Percentiles rank a stretch among this genome's conserved stretches.
Evolutionary conservation across 1,284 basidiomycete species (phyloP).

Genomic region (Limonomyces culmigenus): DNA sequence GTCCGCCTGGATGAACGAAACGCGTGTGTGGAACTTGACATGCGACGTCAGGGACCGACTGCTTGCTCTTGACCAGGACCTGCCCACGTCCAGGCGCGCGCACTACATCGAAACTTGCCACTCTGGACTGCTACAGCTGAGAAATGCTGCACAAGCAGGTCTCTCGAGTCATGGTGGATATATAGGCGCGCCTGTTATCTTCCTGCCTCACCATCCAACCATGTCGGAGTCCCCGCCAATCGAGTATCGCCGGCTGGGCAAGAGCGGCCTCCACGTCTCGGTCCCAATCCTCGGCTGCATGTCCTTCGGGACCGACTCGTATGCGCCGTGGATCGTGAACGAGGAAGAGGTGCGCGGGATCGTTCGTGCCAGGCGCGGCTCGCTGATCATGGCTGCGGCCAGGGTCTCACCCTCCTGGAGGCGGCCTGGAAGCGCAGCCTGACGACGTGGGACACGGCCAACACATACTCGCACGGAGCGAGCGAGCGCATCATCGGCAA

Average conservation of each 20-base stretch:
- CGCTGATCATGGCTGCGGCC: neutral
- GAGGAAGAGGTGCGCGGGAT: slow-evolving; percentile 19
- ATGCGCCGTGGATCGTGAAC: slow-evolving; percentile 25
- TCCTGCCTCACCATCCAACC: too few species aligned
- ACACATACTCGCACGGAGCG: slow-evolving; percentile 12
- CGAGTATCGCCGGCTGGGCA: slow-evolving; percentile 27
- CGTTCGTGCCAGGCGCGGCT: neutral
- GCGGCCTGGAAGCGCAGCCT: slow-evolving; percentile 3
- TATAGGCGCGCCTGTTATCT: too few species aligned
- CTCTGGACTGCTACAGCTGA: too few species aligned
- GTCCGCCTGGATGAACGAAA: too few species aligned
- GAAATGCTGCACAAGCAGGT: too few species aligned
- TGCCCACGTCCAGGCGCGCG: too few species aligned
- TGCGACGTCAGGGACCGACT: too few species aligned
- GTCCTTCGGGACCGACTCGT: slow-evolving; percentile 24
- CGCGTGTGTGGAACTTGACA: too few species aligned
- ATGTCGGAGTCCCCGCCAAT: neutral
- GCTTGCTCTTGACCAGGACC: too few species aligned
- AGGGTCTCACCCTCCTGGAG: slow-evolving; percentile 1
- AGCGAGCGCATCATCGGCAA: slow-evolving; percentile 16
- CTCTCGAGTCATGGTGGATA: too few species aligned
- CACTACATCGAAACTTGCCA: too few species aligned
- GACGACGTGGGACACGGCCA: slow-evolving; percentile 10
- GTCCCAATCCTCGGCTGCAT: slow-evolving; percentile 31
- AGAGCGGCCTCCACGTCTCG: slow-evolving; percentile 31